Conservation (phyloP, 2,329 filamentous ascomycete species). For the Didymella keratinophila region DNA sequence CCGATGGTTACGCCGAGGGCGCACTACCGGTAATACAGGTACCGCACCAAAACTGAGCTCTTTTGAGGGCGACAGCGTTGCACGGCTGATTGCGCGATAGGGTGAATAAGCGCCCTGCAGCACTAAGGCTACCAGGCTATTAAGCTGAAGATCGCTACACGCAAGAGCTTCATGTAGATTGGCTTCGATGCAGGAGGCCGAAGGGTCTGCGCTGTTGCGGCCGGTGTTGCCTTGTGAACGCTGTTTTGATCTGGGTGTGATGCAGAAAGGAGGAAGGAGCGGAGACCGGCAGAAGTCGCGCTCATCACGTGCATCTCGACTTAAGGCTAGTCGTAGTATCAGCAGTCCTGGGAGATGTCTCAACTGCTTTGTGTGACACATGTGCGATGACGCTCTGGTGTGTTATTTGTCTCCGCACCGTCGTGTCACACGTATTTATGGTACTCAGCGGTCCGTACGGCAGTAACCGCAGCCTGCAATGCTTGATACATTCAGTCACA, state of each 20-base stretch:
- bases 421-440: slow-evolving; percentile 5
- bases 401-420: slow-evolving; percentile 18
- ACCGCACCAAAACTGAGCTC: slow-evolving; percentile 7
- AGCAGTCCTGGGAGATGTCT: background rate
- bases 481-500: slow-evolving; percentile 6
- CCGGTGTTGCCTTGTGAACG: slow-evolving; percentile 3
- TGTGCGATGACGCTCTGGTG: background rate
- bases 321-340: background rate
- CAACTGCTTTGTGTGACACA: slow-evolving; percentile 6
- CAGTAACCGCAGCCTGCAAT: slow-evolving; percentile 11
- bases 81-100: slow-evolving; percentile 12
- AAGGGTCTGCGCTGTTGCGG: background rate
- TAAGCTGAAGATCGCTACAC: slow-evolving; percentile 2
- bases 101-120: slow-evolving; percentile 9
- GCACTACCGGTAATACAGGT: slow-evolving; percentile 28
- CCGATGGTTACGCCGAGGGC: background rate
- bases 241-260: background rate
- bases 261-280: background rate
- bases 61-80: background rate
- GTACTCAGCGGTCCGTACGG: slow-evolving; percentile 18
- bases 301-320: slow-evolving; percentile 1
- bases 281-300: background rate
- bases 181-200: background rate
- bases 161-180: background rate
- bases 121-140: slow-evolving; percentile 6